phyloP scores from a whole-genome alignment of 139 green algal species.

The Coelastrella sp. region DNA sequence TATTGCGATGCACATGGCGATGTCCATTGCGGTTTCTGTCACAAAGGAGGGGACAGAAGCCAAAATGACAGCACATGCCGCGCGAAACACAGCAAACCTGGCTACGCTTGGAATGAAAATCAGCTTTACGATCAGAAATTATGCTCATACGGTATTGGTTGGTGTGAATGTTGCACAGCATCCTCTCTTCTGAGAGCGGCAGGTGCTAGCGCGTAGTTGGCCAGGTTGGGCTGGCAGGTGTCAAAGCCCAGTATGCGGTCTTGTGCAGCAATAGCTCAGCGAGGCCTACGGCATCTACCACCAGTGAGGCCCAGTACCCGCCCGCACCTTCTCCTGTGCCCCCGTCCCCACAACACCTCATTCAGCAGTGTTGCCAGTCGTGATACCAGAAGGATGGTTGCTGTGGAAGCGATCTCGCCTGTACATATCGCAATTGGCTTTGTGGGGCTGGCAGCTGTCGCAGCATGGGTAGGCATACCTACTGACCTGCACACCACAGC shows the following conservation, averaged over 20 bases:
- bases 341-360: background rate
- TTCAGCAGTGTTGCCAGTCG: background rate
- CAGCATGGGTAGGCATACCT: background rate
- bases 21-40: no score
- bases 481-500: background rate
- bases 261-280: conserved; percentile 4
- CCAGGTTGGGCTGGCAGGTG: background rate
- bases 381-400: conserved; percentile 8
- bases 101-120: no score
- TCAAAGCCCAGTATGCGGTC: background rate
- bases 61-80: no score
- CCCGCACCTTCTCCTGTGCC: background rate
- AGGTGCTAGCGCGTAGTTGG: background rate
- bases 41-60: no score
- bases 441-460: conserved; percentile 23
- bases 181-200: background rate
- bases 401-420: background rate
- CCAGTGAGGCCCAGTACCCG: background rate
- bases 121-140: no score
- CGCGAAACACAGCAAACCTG: no score
- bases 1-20: no score
- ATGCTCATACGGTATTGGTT: no score
- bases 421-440: background rate
- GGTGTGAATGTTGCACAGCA: no score
- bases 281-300: background rate